Evolutionary conservation across 768 basidiomycete species (phyloP).

Genomic region (Collybia sp.): DNA sequence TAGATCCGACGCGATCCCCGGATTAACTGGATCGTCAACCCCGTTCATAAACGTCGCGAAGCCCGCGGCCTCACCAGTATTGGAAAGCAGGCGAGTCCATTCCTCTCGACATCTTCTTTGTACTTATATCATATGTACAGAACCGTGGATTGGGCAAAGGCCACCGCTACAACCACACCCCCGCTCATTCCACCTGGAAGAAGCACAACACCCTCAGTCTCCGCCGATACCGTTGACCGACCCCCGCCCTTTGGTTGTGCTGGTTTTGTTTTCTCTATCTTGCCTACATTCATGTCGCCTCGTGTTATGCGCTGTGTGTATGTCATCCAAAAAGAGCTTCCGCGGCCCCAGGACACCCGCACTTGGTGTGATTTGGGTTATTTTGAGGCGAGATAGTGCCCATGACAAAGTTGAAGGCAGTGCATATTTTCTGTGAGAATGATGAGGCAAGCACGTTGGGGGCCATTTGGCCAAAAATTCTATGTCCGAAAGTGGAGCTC

Average conservation of each 20-base stretch:
- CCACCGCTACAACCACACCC: conserved; percentile 89
- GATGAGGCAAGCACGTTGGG: too few species aligned
- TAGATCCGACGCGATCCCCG: conserved; percentile 92
- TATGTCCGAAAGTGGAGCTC: too few species aligned
- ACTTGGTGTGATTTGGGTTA: background rate
- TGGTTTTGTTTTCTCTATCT: conserved; percentile 14
- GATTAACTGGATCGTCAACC: conserved; percentile 99
- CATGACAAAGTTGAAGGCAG: too few species aligned
- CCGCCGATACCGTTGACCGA: conserved; percentile 77
- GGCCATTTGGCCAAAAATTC: too few species aligned
- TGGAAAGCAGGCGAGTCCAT: conserved; percentile 81
- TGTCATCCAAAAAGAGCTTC: conserved; percentile 12
- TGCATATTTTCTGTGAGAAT: background rate
- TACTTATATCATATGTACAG: conserved; percentile 29
- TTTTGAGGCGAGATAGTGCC: background rate
- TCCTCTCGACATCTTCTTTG: conserved; percentile 3
- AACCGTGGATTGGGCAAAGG: conserved; percentile 98
- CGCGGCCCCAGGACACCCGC: conserved; percentile 2
- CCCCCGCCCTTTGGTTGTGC: conserved; percentile 12
- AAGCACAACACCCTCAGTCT: conserved; percentile 97
- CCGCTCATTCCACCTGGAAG: conserved; percentile 90
- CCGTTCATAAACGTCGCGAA: conserved; percentile 98
- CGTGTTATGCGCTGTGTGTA: conserved; percentile 19
- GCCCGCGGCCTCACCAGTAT: conserved; percentile 95
- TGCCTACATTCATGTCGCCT: conserved; percentile 15